Evolutionary conservation across 441 rosid species (phyloP), one percentile per base, ranked within the genome.

Genomic region (Theobroma grandiflorum): DNA sequence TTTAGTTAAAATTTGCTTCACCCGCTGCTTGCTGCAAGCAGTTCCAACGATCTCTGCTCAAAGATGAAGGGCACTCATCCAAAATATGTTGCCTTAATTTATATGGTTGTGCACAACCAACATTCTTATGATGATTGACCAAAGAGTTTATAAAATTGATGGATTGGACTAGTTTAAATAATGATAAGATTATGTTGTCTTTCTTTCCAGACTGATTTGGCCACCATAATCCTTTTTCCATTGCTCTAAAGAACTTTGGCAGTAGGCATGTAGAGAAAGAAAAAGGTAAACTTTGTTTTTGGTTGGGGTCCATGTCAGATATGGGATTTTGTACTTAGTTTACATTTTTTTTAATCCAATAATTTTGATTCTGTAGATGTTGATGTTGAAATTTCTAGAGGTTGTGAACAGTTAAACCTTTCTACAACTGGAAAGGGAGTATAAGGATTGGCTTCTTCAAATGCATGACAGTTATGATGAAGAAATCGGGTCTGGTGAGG

Each of bases 381-480:
- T 3, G 42, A 38, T 38, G 42, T 38, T 38, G 42, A 38, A 38
- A 42, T 42, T 42, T 42, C 4, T 42, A 42, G 8, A 42, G 6
- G 1, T 8, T 8, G 8, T 4, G 6, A 4, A 42, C 45, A 42
- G 7, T 42, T 42, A 42, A 42, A 42, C 8, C 1, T 4, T 42
- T 42, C 6, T 42, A 8, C 45, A 42, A 4, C 45, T 42, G 45
- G 45, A 42, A 42, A 42, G 45, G 45, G 45, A 42, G 45, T 42
- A 42, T 6, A 8, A 6, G 45, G 2, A 45, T 45, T 18, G 33
- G 82, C 61, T 70, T 43, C 45, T 72, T 94, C 47, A 85, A 81
- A 37, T 88, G 93, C 76, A 82, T 49, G 96, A 94, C 84, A 80
- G 75, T 78, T 86, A 76, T 79, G 86, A 74, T 59, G 90, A 91